Evolutionary conservation across 1,139 yeast genomes (phyloP).

Genomic region (Yamadazyma aaseri): DNA sequence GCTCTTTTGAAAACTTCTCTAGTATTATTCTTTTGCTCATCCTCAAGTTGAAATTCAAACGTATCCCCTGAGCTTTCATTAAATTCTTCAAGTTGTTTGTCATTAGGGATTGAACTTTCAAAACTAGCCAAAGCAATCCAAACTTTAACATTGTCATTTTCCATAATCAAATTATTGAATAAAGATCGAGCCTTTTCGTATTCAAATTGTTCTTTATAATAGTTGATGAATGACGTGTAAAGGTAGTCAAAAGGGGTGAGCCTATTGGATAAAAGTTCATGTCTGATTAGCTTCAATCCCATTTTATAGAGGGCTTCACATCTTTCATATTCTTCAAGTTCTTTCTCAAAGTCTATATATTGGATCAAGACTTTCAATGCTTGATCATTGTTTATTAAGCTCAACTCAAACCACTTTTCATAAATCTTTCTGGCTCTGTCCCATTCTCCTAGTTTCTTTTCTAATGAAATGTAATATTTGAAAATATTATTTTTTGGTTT

Average conservation of each 20-base stretch:
- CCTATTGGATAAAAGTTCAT: slow-evolving; percentile 12
- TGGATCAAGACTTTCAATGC: slow-evolving; percentile 30
- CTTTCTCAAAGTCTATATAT: slow-evolving; percentile 68
- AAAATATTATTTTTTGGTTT: slow-evolving; percentile 53
- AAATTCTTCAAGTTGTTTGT: slow-evolving; percentile 44
- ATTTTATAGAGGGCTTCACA: slow-evolving; percentile 60
- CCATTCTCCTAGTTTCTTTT: slow-evolving; percentile 62
- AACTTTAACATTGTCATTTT: slow-evolving; percentile 32
- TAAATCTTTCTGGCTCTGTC: slow-evolving; percentile 75
- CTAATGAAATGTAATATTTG: slow-evolving; percentile 61
- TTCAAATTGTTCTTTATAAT: slow-evolving; percentile 57
- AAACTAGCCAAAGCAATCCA: slow-evolving; percentile 75
- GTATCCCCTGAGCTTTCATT: slow-evolving; percentile 44
- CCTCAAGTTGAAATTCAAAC: slow-evolving; percentile 52
- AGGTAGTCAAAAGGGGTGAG: slow-evolving; percentile 23
- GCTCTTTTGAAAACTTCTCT: slow-evolving; percentile 61
- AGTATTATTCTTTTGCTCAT: slow-evolving; percentile 50
- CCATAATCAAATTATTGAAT: slow-evolving; percentile 43
- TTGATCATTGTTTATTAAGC: slow-evolving; percentile 44
- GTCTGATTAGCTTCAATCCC: slow-evolving; percentile 32
- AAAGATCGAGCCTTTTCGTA: slow-evolving; percentile 57
- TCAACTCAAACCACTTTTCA: slow-evolving; percentile 62
- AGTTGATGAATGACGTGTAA: slow-evolving; percentile 55
- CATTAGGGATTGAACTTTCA: slow-evolving; percentile 67
- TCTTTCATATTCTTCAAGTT: slow-evolving; percentile 69